A percentile compares a stretch with the other conserved stretches of the same genome.
Conservation (phyloP, 148 eudicot species). For the Talinum fruticosum region DNA sequence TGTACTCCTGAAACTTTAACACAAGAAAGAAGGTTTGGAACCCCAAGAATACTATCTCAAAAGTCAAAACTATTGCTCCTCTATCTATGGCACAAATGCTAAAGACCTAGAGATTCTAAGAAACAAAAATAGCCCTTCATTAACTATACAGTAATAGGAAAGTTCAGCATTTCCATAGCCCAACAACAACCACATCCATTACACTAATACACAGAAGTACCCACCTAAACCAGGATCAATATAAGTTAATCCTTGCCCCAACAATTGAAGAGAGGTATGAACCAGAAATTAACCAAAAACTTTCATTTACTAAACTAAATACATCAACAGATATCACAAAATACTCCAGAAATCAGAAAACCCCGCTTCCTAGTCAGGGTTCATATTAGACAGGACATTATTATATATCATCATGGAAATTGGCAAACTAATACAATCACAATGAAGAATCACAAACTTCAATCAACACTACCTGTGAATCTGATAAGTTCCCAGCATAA, state of each 20-base stretch:
- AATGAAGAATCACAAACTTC: not conserved
- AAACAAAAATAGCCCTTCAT: not conserved
- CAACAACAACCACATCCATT: not conserved
- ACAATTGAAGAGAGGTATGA: not conserved
- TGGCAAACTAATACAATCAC: not conserved
- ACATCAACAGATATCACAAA: not conserved
- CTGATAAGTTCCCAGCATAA: not conserved
- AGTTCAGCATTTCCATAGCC: not conserved
- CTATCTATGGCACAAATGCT: not conserved
- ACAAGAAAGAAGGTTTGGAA: not conserved
- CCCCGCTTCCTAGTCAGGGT: not conserved
- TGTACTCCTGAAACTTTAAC: not conserved
- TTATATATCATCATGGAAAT: not conserved
- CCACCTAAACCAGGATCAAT: not conserved
- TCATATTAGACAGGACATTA: not conserved
- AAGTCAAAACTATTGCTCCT: too few species aligned
- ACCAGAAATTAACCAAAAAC: not conserved
- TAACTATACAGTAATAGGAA: not conserved
- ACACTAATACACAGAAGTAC: not conserved
- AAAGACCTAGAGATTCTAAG: not conserved
- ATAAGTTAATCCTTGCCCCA: not conserved
- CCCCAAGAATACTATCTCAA: not conserved
- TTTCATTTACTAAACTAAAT: not conserved
- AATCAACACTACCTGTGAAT: not conserved
- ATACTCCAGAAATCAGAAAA: not conserved